Base-by-base conservation (phyloP, 192 early-diverging fungal species). In the Linnemannia zychae region DNA sequence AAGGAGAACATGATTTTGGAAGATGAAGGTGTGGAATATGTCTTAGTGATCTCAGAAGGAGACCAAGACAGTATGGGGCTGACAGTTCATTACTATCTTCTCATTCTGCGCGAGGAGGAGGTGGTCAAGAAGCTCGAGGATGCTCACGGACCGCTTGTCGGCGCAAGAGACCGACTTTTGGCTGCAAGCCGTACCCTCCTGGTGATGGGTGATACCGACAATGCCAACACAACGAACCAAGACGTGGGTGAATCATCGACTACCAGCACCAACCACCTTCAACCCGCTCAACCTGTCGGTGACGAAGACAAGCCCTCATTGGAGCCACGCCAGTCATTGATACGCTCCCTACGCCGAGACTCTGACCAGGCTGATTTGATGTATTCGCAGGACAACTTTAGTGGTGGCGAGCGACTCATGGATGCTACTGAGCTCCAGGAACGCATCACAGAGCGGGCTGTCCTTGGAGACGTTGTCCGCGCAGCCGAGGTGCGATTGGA, bases 51-150 rank as follows among this genome's bases (percentile, higher is more conserved):
- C 37, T 79, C 83, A 0, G 78, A 85, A 7, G 83, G 83, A 1
- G 83, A 85, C 2, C 77, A 79, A 40, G 83, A 85, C 22, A 67
- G 44, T 22, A 65, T 76, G 60, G 77, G 83, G 5, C 69, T 85
- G 11, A 85, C 83, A 15, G 83, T 85, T 12, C 83, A 85, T 46
- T 85, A 85, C 33, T 85, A 79, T 44, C 63, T 85, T 13, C 28
- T 85, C 9, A 85, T 85, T 31, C 34, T 85, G n/a, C 67, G 83
- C 17, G 73, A 71, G 57, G 83, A 85, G 20, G 83, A 85, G 33
- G 78, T 85, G n/a, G 83, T 79, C 60, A 85, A 85, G 70, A 85
- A 79, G 24, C 83, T 85, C 4, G 83, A 85, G 67, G 83, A 85
- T 18, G 63, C 68, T 31, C 83, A 85, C 71, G 83, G 83, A 22